Evolutionary conservation across 768 basidiomycete species (phyloP).

Genomic region (Mycena venus): DNA sequence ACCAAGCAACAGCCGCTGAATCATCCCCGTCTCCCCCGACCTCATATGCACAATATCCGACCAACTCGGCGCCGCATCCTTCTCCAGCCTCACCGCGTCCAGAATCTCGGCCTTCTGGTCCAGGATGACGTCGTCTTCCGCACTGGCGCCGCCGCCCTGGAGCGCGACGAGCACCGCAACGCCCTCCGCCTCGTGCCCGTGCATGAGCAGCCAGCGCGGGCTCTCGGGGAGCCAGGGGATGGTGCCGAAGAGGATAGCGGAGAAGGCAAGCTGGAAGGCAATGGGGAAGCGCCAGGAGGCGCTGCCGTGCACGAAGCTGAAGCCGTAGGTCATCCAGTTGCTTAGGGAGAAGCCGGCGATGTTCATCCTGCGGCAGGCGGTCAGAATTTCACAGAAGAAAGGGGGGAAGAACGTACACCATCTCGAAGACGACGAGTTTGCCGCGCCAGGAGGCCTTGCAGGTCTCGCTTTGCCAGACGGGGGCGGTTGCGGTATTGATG

Average conservation of each 20-base stretch:
- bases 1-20: constrained; percentile 57
- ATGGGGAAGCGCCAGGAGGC: constrained; percentile 65
- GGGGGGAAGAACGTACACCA: constrained; percentile 53
- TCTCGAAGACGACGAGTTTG: constrained; percentile 62
- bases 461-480: constrained; percentile 67
- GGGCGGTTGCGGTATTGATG: constrained; percentile 63
- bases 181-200: constrained; percentile 57
- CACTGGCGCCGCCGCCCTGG: constrained; percentile 52
- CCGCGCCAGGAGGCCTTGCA: constrained; percentile 63
- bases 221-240: constrained; percentile 64
- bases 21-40: constrained; percentile 61
- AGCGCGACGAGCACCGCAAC: constrained; percentile 57
- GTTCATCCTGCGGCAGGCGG: constrained; percentile 53
- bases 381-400: background rate
- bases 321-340: constrained; percentile 69
- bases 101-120: constrained; percentile 57
- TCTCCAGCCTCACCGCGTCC: constrained; percentile 59
- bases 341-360: constrained; percentile 64
- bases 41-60: constrained; percentile 55
- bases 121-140: constrained; percentile 52
- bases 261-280: constrained; percentile 64
- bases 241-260: constrained; percentile 57
- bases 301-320: constrained; percentile 59
- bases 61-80: constrained; percentile 56
- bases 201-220: constrained; percentile 64